Conservation (phyloP, 1,139 yeast species). For the Geotrichum restrictum region DNA sequence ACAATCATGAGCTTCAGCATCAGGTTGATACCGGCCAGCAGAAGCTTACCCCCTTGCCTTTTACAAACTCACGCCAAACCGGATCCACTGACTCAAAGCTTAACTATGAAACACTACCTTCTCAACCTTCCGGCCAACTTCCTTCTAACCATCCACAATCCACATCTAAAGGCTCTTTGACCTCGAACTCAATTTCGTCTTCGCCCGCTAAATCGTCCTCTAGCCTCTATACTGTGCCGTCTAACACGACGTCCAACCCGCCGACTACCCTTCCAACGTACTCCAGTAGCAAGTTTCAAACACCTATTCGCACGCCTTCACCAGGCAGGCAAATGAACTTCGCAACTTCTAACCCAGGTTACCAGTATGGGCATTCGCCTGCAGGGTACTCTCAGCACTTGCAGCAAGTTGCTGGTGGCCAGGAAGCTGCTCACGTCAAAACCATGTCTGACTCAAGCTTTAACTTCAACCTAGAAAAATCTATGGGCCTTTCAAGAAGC, state of each 20-base stretch:
- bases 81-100: background rate
- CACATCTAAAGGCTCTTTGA: conserved; percentile 6
- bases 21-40: background rate
- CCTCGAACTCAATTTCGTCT: conserved; percentile 7
- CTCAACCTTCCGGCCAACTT: background rate
- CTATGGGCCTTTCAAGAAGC: background rate
- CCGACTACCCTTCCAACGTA: background rate
- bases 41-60: conserved; percentile 1
- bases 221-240: conserved; percentile 10
- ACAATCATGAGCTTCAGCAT: background rate
- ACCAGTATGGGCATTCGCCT: conserved; percentile 1
- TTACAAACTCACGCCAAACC: background rate
- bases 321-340: background rate
- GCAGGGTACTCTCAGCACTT: background rate
- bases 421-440: background rate
- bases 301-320: background rate
- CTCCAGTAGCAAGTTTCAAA: background rate
- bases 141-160: background rate
- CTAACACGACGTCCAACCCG: background rate
- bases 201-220: conserved; percentile 5
- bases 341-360: too few species aligned
- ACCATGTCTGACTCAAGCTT: conserved; percentile 7
- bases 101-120: background rate
- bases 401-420: background rate
- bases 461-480: conserved; percentile 8